These are phyloP conservation scores for Mycena floridula DNA, from an alignment of 768 basidiomycete genomes.

Conservation along the genomic window DNA sequence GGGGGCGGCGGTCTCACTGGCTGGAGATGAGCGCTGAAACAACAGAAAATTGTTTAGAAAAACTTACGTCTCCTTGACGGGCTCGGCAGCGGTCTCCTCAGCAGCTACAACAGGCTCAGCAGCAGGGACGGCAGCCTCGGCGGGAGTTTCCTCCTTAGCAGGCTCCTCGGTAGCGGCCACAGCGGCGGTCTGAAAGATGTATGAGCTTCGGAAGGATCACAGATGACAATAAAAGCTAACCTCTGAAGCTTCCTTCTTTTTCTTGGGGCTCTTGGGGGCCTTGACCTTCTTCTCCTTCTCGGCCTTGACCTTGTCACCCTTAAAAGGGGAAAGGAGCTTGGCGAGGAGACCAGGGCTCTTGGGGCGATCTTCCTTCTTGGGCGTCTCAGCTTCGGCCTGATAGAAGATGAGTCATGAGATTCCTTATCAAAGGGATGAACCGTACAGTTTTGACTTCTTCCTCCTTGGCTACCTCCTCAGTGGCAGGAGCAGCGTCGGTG, in stretches of 20 bases:
- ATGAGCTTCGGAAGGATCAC: not conserved
- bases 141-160: constrained; percentile 25
- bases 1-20: constrained; percentile 37
- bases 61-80: constrained; percentile 69
- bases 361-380: constrained; percentile 75
- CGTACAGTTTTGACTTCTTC: constrained; percentile 39
- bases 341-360: constrained; percentile 74
- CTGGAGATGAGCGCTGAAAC: constrained; percentile 5
- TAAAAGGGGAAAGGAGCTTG: constrained; percentile 79
- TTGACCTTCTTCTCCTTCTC: constrained; percentile 60
- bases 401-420: constrained; percentile 1
- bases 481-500: constrained; percentile 19
- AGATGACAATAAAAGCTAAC: constrained; percentile 21
- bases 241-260: constrained; percentile 71
- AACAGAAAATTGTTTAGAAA: not conserved
- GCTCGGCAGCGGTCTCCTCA: constrained; percentile 47
- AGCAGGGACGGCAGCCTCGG: constrained; percentile 28
- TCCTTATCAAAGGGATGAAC: constrained; percentile 4
- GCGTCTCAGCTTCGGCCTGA: constrained; percentile 40
- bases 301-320: constrained; percentile 55
- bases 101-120: constrained; percentile 32
- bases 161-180: constrained; percentile 31
- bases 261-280: constrained; percentile 72
- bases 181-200: constrained; percentile 15
- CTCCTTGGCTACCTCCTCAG: constrained; percentile 21